Conservation (phyloP, 2,329 filamentous ascomycete species). For the Beauveria medogensis region DNA sequence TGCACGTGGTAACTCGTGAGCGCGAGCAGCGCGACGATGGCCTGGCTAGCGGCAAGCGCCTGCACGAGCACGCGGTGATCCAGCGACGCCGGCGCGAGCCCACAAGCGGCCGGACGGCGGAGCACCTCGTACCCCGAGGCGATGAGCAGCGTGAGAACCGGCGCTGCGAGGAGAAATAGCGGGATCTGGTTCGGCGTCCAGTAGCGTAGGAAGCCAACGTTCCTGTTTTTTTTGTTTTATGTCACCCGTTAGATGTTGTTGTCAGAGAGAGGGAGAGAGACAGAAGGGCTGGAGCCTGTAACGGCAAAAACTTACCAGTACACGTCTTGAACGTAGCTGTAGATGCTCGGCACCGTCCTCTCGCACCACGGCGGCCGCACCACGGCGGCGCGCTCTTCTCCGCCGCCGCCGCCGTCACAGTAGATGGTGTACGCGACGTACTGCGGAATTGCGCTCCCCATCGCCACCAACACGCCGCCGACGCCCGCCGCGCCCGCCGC, state of each 20-base stretch:
- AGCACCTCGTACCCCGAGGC: constrained; percentile 46
- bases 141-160: constrained; percentile 59
- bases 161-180: constrained; percentile 74
- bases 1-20: constrained; percentile 84
- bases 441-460: constrained; percentile 67
- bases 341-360: constrained; percentile 72
- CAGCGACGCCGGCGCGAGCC: constrained; percentile 1
- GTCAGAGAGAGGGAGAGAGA: no score
- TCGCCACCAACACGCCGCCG: constrained; percentile 59
- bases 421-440: constrained; percentile 64
- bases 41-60: constrained; percentile 63
- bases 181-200: constrained; percentile 84
- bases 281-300: no score
- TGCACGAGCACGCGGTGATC: constrained; percentile 29
- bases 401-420: constrained; percentile 36
- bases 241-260: no score
- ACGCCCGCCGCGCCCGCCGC: constrained; percentile 51
- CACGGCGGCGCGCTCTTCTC: constrained; percentile 19
- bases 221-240: constrained; percentile 44
- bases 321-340: constrained; percentile 76
- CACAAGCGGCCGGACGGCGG: constrained; percentile 14
- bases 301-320: constrained; percentile 64
- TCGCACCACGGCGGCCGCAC: constrained; percentile 68
- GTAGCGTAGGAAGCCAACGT: constrained; percentile 79
- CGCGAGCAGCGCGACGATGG: constrained; percentile 62